Evolutionary conservation across 208 protist genomes (phyloP), one percentile per base, ranked within the genome.

Genomic region (Crithidia expoeki): DNA sequence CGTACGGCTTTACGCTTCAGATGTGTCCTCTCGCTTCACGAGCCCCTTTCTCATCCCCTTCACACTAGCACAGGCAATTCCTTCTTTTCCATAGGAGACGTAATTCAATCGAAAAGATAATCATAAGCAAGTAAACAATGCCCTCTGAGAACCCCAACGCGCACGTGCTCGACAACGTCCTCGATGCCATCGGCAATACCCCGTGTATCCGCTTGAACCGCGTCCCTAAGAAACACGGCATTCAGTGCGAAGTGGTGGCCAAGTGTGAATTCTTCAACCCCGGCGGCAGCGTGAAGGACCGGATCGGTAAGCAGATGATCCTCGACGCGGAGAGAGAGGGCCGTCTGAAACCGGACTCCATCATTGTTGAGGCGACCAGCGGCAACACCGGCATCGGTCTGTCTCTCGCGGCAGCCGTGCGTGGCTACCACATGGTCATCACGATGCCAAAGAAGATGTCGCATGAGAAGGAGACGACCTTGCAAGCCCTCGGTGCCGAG

Each of bases 361-460:
- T 90, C 1, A 80, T 99, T 50, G 97, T 99, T 51, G 98, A 99
- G 91, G 93, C 98, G 28, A 99, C 98, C 4, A 99, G 96, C 53
- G 98, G 98, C 74, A 98, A 97, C 83, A 98, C 94, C 25, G 96
- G 96, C 60, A 98, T 99, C 65, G 98, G 97, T 49, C 84, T 99
- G 27, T 95, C 98, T 32, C 79, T 99, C 63, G 90, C 94, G n/a
- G 94, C 94, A 28, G 94, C 97, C 21, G 88, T 98, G 23, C 89
- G 90, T 59, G 98, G 98, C 40, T 99, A 99, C 83, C 73, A 86
- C 32, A 98, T 98, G 87, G 92, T 99, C 63, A 98, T 99, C 74
- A 98, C 97, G 52, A 93, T 99, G 81, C 98, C 98, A 23, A 97
- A 99, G 76, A 99, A 99, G 83, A 99, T 99, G 98, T 98, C 92